These are phyloP conservation scores for Ochromonas danica DNA, from an alignment of 108 stramenopile species.

Conservation along the genomic window DNA sequence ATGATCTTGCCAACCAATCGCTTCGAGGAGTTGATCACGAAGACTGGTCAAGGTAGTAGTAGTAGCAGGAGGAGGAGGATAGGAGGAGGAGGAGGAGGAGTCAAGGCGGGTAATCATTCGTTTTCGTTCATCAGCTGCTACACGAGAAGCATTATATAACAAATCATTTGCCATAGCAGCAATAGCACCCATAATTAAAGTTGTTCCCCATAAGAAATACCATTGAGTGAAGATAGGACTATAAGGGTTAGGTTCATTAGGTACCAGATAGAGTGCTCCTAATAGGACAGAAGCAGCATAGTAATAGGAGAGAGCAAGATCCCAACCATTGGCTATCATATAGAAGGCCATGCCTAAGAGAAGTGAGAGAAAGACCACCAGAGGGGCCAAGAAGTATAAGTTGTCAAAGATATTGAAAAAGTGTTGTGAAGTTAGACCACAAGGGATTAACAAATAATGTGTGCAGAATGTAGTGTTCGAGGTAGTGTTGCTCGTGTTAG, in stretches of 20 bases:
- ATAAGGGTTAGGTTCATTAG: background rate
- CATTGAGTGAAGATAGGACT: background rate
- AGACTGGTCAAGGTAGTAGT: background rate
- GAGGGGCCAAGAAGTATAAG: background rate
- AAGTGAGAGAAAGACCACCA: background rate
- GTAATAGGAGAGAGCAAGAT: background rate
- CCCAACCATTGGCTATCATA: conserved; percentile 1
- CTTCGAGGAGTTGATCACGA: background rate
- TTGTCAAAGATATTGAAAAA: too few relatives aligned
- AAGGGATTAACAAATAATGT: too few relatives aligned
- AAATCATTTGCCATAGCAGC: background rate
- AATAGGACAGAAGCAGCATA: conserved; percentile 21
- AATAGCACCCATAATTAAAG: background rate
- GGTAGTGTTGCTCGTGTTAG: too few relatives aligned
- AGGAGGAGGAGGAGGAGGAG: too few relatives aligned
- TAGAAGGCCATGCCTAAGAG: background rate
- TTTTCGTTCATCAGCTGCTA: conserved; percentile 2
- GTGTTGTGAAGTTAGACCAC: too few relatives aligned
- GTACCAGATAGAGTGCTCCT: background rate
- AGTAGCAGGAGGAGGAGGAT: too few relatives aligned
- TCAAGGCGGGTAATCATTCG: too few relatives aligned
- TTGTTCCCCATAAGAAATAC: conserved; percentile 16
- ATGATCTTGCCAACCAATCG: background rate
- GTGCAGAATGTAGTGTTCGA: too few relatives aligned
- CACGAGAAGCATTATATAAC: background rate